Conservation (phyloP, 2,329 filamentous ascomycete species). For the Fusarium aywerte region DNA sequence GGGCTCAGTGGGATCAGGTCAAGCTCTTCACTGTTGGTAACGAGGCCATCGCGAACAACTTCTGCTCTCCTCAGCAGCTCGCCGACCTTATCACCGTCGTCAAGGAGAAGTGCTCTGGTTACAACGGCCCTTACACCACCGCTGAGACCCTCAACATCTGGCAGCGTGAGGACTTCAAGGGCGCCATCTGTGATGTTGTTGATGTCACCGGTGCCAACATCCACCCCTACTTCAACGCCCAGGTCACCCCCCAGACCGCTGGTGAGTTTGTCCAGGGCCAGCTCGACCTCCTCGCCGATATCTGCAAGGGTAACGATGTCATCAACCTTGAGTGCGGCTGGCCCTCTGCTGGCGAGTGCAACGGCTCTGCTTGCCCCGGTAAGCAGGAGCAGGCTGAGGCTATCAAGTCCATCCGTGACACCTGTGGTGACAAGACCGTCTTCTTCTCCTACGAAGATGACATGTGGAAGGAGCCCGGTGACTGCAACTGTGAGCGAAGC, state of each 20-base stretch:
- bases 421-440: conserved; percentile 74
- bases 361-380: conserved; percentile 78
- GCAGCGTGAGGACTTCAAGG: conserved; percentile 68
- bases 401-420: conserved; percentile 74
- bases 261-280: conserved; percentile 81
- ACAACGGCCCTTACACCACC: conserved; percentile 81
- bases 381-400: conserved; percentile 74
- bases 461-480: conserved; percentile 79
- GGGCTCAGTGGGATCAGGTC: conserved; percentile 79
- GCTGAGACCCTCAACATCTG: conserved; percentile 86
- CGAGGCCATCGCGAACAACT: conserved; percentile 84
- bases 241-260: conserved; percentile 70
- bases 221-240: conserved; percentile 92
- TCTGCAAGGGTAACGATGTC: conserved; percentile 78
- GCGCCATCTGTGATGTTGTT: conserved; percentile 74
- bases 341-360: conserved; percentile 76
- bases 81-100: conserved; percentile 74
- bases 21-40: conserved; percentile 89
- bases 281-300: conserved; percentile 73
- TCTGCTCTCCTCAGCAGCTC: conserved; percentile 72
- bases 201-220: conserved; percentile 88
- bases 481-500: conserved; percentile 79
- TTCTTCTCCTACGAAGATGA: conserved; percentile 88
- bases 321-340: conserved; percentile 93
- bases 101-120: conserved; percentile 76